Percentiles rank a stretch among this genome's conserved stretches.
Conservation (phyloP, 2,329 filamentous ascomycete species). For the Dactylellina parvicollis region DNA sequence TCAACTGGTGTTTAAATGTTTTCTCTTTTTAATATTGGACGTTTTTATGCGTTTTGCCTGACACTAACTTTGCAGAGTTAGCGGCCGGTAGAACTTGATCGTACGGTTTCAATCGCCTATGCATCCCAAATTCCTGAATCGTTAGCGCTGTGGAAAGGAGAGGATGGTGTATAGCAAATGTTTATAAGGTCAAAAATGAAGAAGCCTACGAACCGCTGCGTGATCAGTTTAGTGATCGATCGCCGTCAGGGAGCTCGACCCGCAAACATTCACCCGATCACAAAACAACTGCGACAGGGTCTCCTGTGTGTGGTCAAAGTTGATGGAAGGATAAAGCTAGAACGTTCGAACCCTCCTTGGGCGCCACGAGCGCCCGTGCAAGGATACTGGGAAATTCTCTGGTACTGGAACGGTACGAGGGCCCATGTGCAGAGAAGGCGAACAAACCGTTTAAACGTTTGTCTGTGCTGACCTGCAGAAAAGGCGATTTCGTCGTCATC, state of each 20-base stretch:
- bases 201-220: neutral
- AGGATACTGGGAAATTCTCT: neutral
- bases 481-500: constrained; percentile 8
- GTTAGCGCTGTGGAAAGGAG: neutral
- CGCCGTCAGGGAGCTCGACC: neutral
- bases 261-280: neutral
- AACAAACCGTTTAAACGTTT: constrained; percentile 7
- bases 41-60: neutral
- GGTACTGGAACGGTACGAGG: constrained; percentile 11
- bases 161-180: neutral
- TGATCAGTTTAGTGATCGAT: neutral
- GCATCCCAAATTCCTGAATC: neutral
- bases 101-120: neutral
- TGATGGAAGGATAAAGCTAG: neutral
- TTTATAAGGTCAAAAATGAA: neutral
- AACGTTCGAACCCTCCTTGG: neutral
- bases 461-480: constrained; percentile 4
- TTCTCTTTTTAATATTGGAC: neutral
- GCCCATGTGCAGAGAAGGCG: constrained; percentile 2
- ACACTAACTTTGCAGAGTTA: neutral
- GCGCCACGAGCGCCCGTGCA: constrained; percentile 1
- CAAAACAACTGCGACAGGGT: constrained; percentile 4
- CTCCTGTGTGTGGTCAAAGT: neutral
- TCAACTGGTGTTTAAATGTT: neutral
- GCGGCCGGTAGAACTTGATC: too few relatives aligned